Evolutionary conservation across 495 filamentous ascomycete genomes (phyloP).

Genomic region (Talaromyces stipitatus): DNA sequence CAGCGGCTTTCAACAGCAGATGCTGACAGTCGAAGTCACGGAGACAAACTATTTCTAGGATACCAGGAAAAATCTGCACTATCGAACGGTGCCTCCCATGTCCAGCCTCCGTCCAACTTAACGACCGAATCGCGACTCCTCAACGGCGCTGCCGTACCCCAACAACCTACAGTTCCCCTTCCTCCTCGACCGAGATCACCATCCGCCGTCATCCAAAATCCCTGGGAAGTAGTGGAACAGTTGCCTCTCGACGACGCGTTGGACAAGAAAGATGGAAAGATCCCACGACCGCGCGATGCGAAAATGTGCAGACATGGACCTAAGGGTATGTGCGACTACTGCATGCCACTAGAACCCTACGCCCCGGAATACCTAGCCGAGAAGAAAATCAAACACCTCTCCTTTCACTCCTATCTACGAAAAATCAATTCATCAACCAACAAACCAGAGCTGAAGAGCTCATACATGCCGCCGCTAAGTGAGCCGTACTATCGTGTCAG

Average conservation of each 20-base stretch:
- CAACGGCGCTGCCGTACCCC: conserved; percentile 70
- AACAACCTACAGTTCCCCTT: conserved; percentile 58
- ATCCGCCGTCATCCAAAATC: conserved; percentile 64
- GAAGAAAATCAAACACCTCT: conserved; percentile 97
- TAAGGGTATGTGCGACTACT: conserved; percentile 99
- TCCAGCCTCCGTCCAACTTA: conserved; percentile 27
- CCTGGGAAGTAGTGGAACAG: conserved; percentile 88
- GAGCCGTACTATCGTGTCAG: conserved; percentile 91
- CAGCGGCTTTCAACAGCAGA: neutral
- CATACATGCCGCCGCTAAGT: conserved; percentile 91
- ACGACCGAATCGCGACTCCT: conserved; percentile 46
- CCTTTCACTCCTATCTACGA: conserved; percentile 88
- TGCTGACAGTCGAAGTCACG: conserved; percentile 55
- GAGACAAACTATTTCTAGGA: conserved; percentile 79
- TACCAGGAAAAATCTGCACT: conserved; percentile 52
- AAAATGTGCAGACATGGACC: conserved; percentile 94
- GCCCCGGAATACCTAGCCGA: conserved; percentile 77
- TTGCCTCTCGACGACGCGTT: conserved; percentile 76
- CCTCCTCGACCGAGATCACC: conserved; percentile 50
- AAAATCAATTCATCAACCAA: conserved; percentile 96
- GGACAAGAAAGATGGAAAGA: conserved; percentile 91
- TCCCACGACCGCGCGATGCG: conserved; percentile 61
- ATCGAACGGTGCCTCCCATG: conserved; percentile 43
- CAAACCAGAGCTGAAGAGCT: conserved; percentile 81
- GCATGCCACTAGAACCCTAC: conserved; percentile 96